These are phyloP conservation scores for Aspergillus affinis DNA, from an alignment of 495 filamentous ascomycete species.

Conservation along the genomic window DNA sequence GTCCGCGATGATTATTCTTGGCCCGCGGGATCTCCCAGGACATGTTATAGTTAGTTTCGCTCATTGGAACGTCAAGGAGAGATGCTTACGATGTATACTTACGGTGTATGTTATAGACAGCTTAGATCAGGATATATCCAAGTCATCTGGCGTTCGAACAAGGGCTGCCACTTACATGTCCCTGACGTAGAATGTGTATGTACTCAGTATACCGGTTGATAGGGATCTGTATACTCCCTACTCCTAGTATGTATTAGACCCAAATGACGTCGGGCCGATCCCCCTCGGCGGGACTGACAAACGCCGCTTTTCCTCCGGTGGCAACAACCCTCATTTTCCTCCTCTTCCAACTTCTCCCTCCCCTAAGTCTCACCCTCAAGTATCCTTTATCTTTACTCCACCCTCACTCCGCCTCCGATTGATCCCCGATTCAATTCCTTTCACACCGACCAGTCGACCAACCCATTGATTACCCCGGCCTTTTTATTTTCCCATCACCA, in stretches of 20 bases:
- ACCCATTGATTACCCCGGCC: background rate
- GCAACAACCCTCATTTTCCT: conserved; percentile 5
- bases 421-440: background rate
- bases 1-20: too few relatives aligned
- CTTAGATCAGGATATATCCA: background rate
- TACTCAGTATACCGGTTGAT: too few relatives aligned
- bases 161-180: too few relatives aligned
- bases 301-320: background rate
- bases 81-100: background rate
- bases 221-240: too few relatives aligned
- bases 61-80: background rate
- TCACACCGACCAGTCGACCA: conserved; percentile 2
- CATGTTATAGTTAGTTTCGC: background rate
- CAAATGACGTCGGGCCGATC: background rate
- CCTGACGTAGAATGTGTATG: too few relatives aligned
- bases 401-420: conserved; percentile 8
- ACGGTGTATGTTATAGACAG: background rate
- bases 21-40: too few relatives aligned
- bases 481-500: background rate
- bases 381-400: background rate
- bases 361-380: background rate
- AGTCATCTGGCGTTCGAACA: too few relatives aligned
- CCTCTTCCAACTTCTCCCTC: background rate
- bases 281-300: background rate
- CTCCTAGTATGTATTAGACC: too few relatives aligned